phyloP scores from a whole-genome alignment of 495 filamentous ascomycete species.

The Xylaria curta region DNA sequence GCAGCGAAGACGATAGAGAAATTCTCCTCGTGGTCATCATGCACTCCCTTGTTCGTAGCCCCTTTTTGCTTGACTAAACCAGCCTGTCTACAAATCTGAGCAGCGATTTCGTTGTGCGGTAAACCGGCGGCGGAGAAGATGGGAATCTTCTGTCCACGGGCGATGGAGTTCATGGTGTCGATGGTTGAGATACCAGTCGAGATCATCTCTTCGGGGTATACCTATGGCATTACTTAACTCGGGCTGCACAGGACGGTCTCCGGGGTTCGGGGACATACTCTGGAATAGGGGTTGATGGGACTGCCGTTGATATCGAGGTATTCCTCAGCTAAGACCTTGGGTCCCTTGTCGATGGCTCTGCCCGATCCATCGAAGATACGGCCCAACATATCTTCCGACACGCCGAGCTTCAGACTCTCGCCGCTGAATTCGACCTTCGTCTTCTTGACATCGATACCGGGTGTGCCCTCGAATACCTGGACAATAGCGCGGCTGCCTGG shows the following conservation, averaged over 20 bases:
- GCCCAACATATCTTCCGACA: constrained; percentile 99
- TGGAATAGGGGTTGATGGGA: constrained; percentile 97
- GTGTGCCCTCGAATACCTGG: constrained; percentile 96
- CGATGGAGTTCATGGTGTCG: constrained; percentile 99
- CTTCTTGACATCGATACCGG: constrained; percentile 99
- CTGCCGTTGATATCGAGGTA: constrained; percentile 99
- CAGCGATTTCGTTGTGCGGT: constrained; percentile 98
- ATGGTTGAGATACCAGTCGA: constrained; percentile 99
- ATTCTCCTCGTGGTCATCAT: constrained; percentile 98
- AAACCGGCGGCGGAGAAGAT: constrained; percentile 99
- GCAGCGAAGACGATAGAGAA: constrained; percentile 99
- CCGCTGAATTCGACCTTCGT: constrained; percentile 97
- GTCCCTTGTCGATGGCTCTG: constrained; percentile 96
- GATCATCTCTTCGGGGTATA: constrained; percentile 99
- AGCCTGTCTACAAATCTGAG: constrained; percentile 96
- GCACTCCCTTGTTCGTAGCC: constrained; percentile 84
- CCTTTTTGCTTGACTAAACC: constrained; percentile 83
- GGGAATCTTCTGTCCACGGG: constrained; percentile 99
- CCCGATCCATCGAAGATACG: constrained; percentile 99
- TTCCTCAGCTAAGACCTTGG: constrained; percentile 96
- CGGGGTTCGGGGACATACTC: constrained; percentile 63
- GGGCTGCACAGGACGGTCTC: neutral
- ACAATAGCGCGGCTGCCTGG: constrained; percentile 90
- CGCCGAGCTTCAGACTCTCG: constrained; percentile 95
- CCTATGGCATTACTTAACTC: constrained; percentile 55